These are phyloP conservation scores for Apiospora aurea DNA, from an alignment of 2,329 filamentous ascomycete species.

Conservation along the genomic window DNA sequence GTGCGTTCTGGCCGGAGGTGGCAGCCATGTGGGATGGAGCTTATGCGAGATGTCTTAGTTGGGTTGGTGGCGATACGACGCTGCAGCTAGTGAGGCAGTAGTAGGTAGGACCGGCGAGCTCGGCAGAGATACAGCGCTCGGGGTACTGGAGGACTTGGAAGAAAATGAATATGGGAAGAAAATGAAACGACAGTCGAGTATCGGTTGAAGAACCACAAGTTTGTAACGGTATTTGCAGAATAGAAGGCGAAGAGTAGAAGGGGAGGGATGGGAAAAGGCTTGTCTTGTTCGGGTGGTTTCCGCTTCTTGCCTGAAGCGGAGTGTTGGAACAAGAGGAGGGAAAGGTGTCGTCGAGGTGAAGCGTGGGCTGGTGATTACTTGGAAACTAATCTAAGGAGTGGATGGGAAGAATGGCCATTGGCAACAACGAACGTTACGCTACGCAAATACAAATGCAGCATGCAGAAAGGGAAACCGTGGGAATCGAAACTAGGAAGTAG, in stretches of 20 bases:
- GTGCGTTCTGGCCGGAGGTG: conserved; percentile 43
- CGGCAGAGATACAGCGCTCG: background rate
- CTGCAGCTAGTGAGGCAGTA: background rate
- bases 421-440: conserved; percentile 18
- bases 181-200: background rate
- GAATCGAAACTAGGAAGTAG: background rate
- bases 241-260: background rate
- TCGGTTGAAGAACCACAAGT: conserved; percentile 20
- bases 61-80: background rate
- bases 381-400: conserved; percentile 17
- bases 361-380: conserved; percentile 2
- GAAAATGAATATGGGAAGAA: background rate
- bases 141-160: background rate
- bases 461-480: conserved; percentile 5
- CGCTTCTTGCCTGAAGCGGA: conserved; percentile 16
- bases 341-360: background rate
- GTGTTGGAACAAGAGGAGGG: conserved; percentile 9
- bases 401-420: conserved; percentile 14
- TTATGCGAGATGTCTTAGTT: background rate
- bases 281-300: background rate
- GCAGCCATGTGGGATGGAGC: conserved; percentile 43
- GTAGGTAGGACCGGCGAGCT: background rate
- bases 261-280: background rate
- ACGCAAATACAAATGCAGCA: background rate
- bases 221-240: conserved; percentile 14